phyloP scores from a whole-genome alignment of 2,329 filamentous ascomycete species.

The Fusarium bactridioides region DNA sequence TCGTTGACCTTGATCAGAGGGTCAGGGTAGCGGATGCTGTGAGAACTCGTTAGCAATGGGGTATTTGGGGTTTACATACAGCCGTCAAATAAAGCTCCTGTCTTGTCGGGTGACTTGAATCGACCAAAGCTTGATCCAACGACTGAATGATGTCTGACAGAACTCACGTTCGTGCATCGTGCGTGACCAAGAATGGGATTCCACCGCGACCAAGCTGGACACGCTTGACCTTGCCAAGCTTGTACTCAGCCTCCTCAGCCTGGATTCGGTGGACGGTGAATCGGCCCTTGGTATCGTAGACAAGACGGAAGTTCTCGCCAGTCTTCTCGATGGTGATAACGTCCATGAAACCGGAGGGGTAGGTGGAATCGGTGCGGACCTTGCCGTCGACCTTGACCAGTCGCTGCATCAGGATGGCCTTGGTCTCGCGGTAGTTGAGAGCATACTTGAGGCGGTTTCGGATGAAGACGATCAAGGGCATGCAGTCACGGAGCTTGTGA shows the following conservation, averaged over 20 bases:
- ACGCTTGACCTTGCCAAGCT: slow-evolving; percentile 99
- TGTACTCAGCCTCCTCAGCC: slow-evolving; percentile 98
- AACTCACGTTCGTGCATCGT: slow-evolving; percentile 99
- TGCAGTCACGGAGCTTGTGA: slow-evolving; percentile 99
- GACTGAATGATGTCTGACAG: slow-evolving; percentile 98
- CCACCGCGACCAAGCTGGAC: slow-evolving; percentile 99
- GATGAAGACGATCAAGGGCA: slow-evolving; percentile 99
- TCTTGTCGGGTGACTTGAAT: slow-evolving; percentile 52
- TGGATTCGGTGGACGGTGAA: slow-evolving; percentile 99
- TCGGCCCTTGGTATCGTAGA: slow-evolving; percentile 99
- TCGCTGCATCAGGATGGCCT: slow-evolving; percentile 98
- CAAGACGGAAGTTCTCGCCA: slow-evolving; percentile 99
- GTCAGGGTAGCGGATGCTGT: slow-evolving; percentile 98
- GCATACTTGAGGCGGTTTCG: slow-evolving; percentile 98
- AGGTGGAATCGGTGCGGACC: slow-evolving; percentile 98
- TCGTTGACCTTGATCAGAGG: slow-evolving; percentile 99
- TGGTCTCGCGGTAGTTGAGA: slow-evolving; percentile 97
- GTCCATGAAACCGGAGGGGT: slow-evolving; percentile 99
- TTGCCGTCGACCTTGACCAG: slow-evolving; percentile 99
- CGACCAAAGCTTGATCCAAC: slow-evolving; percentile 99
- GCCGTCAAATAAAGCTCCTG: slow-evolving; percentile 57
- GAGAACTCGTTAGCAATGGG: slow-evolving; percentile 50
- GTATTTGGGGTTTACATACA: slow-evolving; percentile 57
- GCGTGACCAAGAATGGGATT: slow-evolving; percentile 99
- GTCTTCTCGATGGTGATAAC: slow-evolving; percentile 99